Evolutionary conservation across 768 basidiomycete species (phyloP).

Genomic region (Gelatoporia subvermispora): DNA sequence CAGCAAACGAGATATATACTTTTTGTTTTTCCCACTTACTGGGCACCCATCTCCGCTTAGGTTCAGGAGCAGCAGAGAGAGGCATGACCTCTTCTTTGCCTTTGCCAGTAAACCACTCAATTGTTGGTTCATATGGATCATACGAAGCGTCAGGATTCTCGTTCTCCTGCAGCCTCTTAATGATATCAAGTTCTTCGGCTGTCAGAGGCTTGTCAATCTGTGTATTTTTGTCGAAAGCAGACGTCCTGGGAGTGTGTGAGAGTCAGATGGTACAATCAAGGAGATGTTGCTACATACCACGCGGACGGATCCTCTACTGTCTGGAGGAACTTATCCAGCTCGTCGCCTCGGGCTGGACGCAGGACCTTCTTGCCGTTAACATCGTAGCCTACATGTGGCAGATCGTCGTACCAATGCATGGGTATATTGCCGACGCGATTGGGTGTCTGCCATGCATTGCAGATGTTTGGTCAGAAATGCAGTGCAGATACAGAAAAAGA

Average conservation of each 20-base stretch:
- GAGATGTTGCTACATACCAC: too few species aligned
- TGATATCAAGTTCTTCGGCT: constrained; percentile 90
- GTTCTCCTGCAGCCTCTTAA: constrained; percentile 80
- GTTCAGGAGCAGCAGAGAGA: constrained; percentile 84
- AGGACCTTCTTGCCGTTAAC: constrained; percentile 92
- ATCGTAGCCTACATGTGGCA: constrained; percentile 98
- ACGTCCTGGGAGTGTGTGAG: constrained; percentile 55
- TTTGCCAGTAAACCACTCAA: constrained; percentile 96
- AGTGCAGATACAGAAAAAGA: constrained; percentile 3
- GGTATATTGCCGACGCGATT: constrained; percentile 95
- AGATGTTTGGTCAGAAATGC: constrained; percentile 2
- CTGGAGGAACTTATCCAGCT: constrained; percentile 92
- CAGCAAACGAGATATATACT: constrained; percentile 36
- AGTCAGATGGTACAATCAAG: background rate
- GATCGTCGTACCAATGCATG: constrained; percentile 98
- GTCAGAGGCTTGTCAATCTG: constrained; percentile 85
- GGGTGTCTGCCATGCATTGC: constrained; percentile 52
- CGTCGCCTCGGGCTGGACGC: constrained; percentile 91
- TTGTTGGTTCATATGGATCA: constrained; percentile 89
- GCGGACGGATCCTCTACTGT: constrained; percentile 88
- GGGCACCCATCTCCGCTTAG: constrained; percentile 93
- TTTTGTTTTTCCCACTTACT: constrained; percentile 99
- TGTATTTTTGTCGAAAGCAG: constrained; percentile 84
- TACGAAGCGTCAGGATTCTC: constrained; percentile 90
- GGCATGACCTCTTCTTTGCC: constrained; percentile 96